These are phyloP conservation scores for Aethionema arabicum DNA, from an alignment of 345 rosid genomes.

Conservation along the genomic window DNA sequence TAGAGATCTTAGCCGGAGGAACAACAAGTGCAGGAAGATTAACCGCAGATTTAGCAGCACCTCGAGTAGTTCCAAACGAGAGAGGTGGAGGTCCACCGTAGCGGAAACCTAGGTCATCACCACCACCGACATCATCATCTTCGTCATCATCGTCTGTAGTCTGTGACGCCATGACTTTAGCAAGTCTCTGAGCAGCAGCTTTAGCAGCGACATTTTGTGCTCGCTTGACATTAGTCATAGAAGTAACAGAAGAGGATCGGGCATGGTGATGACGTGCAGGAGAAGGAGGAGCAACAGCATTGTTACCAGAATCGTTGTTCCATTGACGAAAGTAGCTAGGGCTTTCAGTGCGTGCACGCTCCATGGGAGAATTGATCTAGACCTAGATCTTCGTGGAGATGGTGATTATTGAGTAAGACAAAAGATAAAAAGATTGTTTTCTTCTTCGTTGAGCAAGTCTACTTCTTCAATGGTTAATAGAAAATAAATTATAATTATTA, in stretches of 20 bases:
- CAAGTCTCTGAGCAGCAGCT: conserved; percentile 96
- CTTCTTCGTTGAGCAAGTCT: conserved; percentile 6
- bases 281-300: conserved; percentile 44
- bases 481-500: no score
- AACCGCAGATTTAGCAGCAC: conserved; percentile 37
- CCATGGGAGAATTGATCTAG: conserved; percentile 47
- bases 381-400: conserved; percentile 32
- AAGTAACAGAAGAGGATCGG: conserved; percentile 68
- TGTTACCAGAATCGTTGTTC: conserved; percentile 56
- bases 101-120: conserved; percentile 75
- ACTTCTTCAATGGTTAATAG: background rate
- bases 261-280: conserved; percentile 62
- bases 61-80: conserved; percentile 46
- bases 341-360: conserved; percentile 66
- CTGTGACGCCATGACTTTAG: conserved; percentile 99
- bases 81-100: conserved; percentile 86
- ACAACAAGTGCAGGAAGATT: conserved; percentile 35
- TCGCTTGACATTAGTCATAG: conserved; percentile 76
- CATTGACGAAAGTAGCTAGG: conserved; percentile 76
- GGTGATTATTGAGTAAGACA: conserved; percentile 29
- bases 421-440: conserved; percentile 18
- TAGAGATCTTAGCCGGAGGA: conserved; percentile 47
- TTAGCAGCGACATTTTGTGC: conserved; percentile 93
- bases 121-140: conserved; percentile 46
- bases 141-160: conserved; percentile 81